Conservation (phyloP, 2,329 filamentous ascomycete species). For the Coniosporium tulheliwenetii region DNA sequence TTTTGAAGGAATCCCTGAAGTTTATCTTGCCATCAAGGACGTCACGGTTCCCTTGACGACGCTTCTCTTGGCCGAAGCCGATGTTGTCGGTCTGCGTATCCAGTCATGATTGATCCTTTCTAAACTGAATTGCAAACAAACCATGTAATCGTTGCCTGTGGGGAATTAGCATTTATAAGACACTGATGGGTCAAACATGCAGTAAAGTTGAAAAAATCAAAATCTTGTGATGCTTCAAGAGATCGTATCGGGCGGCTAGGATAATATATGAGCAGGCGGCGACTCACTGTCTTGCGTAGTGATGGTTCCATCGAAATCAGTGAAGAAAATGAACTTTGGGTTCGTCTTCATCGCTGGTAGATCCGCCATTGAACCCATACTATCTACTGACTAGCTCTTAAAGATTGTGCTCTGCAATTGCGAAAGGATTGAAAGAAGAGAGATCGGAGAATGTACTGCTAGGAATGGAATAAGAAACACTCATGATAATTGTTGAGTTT, state of each 20-base stretch:
- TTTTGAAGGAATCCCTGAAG: constrained; percentile 72
- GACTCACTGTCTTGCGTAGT: constrained; percentile 54
- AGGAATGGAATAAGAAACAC: too few species aligned
- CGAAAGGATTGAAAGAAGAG: too few species aligned
- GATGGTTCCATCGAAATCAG: constrained; percentile 95
- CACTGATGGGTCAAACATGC: too few species aligned
- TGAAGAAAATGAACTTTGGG: constrained; percentile 94
- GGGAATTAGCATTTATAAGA: constrained; percentile 1
- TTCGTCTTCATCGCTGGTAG: constrained; percentile 36
- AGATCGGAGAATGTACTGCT: too few species aligned
- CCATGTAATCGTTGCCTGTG: constrained; percentile 49
- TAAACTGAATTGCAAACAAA: constrained; percentile 12
- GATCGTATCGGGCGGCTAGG: background rate
- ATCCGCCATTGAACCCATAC: constrained; percentile 16
- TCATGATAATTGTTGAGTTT: too few species aligned
- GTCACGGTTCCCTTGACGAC: constrained; percentile 57
- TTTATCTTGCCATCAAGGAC: constrained; percentile 55
- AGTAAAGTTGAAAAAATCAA: too few species aligned
- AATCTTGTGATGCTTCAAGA: too few species aligned
- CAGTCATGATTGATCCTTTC: constrained; percentile 19
- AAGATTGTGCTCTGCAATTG: too few species aligned
- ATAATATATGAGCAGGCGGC: background rate
- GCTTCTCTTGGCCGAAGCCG: constrained; percentile 61
- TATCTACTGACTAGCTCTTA: constrained; percentile 5
- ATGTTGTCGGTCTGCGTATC: constrained; percentile 71